A percentile compares a stretch with the other conserved stretches of the same genome.
Evolutionary conservation across 164 flowering plant genomes (phyloP).

Genomic region (Paratinospora sagittata): DNA sequence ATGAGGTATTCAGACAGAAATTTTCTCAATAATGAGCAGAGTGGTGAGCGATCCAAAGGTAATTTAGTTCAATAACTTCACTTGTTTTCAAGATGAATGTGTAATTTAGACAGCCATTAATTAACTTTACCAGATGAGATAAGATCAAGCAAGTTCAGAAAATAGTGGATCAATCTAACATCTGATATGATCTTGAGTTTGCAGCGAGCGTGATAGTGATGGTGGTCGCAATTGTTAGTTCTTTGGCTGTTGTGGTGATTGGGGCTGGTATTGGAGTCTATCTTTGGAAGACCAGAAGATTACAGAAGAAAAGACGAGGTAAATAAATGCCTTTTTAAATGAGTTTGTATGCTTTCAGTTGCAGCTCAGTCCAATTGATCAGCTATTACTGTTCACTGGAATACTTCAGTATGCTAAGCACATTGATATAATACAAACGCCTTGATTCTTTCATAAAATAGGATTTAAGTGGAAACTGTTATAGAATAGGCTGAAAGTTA

Average conservation of each 20-base stretch:
- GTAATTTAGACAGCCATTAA: neutral
- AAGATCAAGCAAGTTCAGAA: neutral
- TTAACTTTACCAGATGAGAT: neutral
- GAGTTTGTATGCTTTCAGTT: neutral
- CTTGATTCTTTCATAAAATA: too few relatives aligned
- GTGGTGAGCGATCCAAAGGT: conserved; percentile 45
- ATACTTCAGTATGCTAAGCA: too few relatives aligned
- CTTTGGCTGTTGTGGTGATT: conserved; percentile 37
- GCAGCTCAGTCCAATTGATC: neutral
- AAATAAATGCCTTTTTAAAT: neutral
- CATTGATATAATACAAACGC: too few relatives aligned
- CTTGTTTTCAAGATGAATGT: neutral
- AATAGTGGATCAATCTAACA: neutral
- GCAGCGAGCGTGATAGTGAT: conserved; percentile 44
- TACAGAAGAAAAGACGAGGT: conserved; percentile 78
- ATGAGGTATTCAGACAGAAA: conserved; percentile 73
- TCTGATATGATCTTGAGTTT: neutral
- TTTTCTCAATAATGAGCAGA: conserved; percentile 52
- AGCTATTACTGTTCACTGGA: too few relatives aligned
- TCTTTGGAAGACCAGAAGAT: conserved; percentile 48
- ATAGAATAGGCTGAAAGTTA: too few relatives aligned
- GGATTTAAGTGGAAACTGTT: too few relatives aligned
- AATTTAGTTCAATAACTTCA: conserved; percentile 5
- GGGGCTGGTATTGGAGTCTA: conserved; percentile 43
- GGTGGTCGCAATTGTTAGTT: conserved; percentile 51